Base-by-base conservation (phyloP, 1,139 yeast species). In the Debaryomyces udenii region DNA sequence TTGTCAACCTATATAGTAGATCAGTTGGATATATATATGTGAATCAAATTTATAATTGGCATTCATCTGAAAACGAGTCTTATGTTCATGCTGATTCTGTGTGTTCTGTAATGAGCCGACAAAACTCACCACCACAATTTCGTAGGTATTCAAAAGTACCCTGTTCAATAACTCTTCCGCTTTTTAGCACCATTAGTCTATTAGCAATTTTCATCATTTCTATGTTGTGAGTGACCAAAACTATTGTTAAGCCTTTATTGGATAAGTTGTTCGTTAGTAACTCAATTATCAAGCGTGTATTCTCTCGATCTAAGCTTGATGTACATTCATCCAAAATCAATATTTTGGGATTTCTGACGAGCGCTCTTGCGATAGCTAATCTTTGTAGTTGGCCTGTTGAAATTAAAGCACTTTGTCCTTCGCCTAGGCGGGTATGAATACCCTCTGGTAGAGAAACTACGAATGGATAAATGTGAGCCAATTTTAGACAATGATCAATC, bases 351-450 rank as follows among this genome's bases (percentile, higher is more conserved):
- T 71, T 67, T 37, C 89, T 64, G 3, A 87, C 50, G 15, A 88
- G 48, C 0, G 94, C 90, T 46, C 96, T 74, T 0, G 88, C 91
- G 45, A 88, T 80, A 0, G 90, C 78, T 13, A 88, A 59, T 45
- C 96, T 65, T 57, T 88, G 96, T 6, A 84, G 74, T 59, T 88
- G 96, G 3, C 96, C 96, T 31, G 91, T 88, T 3, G 95, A 86
- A 27, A 86, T 60, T 40, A 80, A 55, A 1, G 78, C 63, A 28
- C 68, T 70, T 9, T 59, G 52, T 3, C 62, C 62, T 14, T 78
- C 76, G 9, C 87, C 88, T 22, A 87, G 68, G 20, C 62, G 57
- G 0, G 93, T 74, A 31, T 80, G 69, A 10, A 86, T 50, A 0
- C 86, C 86, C 6, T 74, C 65, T 0, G 88, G 82, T 27, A 85